Percentiles rank a stretch among this genome's conserved stretches.
Conservation (phyloP, 371 early-diverging fungal species). For the Nosema muscidifuracis region DNA sequence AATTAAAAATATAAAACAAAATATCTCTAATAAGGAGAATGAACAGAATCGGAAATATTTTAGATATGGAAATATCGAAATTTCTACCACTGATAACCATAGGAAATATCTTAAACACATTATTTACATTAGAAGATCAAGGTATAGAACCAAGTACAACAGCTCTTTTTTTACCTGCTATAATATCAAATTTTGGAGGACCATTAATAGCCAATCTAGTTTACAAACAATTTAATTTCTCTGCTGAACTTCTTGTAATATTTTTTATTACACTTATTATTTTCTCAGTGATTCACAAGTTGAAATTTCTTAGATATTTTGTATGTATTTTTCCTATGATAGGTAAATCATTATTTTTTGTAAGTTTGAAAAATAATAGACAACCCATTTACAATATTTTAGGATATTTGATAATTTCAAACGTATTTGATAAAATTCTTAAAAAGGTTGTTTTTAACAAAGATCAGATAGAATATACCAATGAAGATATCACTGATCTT, state of each 20-base stretch:
- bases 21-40: no score
- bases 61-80: slow-evolving; percentile 7
- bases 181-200: slow-evolving; percentile 24
- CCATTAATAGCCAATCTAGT: slow-evolving; percentile 44
- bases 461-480: neutral
- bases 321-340: slow-evolving; percentile 26
- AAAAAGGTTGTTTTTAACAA: slow-evolving; percentile 23
- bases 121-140: slow-evolving; percentile 10
- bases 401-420: slow-evolving; percentile 23
- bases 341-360: slow-evolving; percentile 20
- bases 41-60: neutral
- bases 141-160: slow-evolving; percentile 34
- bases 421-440: slow-evolving; percentile 16
- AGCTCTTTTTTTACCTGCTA: slow-evolving; percentile 32
- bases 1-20: no score
- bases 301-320: slow-evolving; percentile 1
- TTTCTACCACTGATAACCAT: slow-evolving; percentile 16
- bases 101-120: slow-evolving; percentile 15
- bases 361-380: slow-evolving; percentile 22
- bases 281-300: slow-evolving; percentile 11
- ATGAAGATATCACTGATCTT: slow-evolving; percentile 17
- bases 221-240: slow-evolving; percentile 18
- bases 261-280: slow-evolving; percentile 36
- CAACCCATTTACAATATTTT: slow-evolving; percentile 14
- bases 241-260: neutral